A percentile compares a stretch with the other conserved stretches of the same genome.
Conservation (phyloP, 305 asterid genomes). For the Solanum hybrid region DNA sequence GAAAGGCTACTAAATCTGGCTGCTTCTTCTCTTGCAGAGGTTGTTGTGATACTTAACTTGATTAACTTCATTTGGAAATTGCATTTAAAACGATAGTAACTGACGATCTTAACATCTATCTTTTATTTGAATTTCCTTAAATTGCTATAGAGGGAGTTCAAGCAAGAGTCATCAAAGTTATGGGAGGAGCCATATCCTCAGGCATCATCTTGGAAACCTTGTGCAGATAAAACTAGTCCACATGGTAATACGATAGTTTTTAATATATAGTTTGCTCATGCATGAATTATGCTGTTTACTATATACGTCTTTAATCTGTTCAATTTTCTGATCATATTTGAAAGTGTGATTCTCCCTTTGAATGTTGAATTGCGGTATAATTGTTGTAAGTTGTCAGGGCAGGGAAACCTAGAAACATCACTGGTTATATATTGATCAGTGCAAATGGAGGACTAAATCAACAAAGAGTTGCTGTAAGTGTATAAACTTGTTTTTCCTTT, state of each 20-base stretch:
- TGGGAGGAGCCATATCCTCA: constrained; percentile 64
- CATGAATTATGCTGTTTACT: not conserved
- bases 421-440: constrained; percentile 65
- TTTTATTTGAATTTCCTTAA: not conserved
- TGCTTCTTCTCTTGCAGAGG: constrained; percentile 66
- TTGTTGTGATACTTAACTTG: constrained; percentile 15
- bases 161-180: constrained; percentile 37
- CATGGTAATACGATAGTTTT: constrained; percentile 29
- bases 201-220: constrained; percentile 69
- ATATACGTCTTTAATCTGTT: not conserved
- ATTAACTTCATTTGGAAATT: not conserved
- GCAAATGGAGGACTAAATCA: constrained; percentile 97
- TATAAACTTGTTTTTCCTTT: not conserved
- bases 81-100: not conserved
- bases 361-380: constrained; percentile 14
- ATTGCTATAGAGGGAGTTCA: constrained; percentile 33
- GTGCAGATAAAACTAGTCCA: constrained; percentile 44
- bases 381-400: constrained; percentile 47
- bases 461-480: constrained; percentile 90
- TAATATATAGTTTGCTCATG: not conserved
- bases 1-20: constrained; percentile 55
- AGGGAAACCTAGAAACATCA: constrained; percentile 40
- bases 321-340: not conserved
- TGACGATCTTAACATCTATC: not conserved
- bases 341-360: constrained; percentile 5